Evolutionary conservation across 108 stramenopile species (phyloP), one percentile per base, ranked within the genome.

Genomic region (Phaeodactylum tricornutum): DNA sequence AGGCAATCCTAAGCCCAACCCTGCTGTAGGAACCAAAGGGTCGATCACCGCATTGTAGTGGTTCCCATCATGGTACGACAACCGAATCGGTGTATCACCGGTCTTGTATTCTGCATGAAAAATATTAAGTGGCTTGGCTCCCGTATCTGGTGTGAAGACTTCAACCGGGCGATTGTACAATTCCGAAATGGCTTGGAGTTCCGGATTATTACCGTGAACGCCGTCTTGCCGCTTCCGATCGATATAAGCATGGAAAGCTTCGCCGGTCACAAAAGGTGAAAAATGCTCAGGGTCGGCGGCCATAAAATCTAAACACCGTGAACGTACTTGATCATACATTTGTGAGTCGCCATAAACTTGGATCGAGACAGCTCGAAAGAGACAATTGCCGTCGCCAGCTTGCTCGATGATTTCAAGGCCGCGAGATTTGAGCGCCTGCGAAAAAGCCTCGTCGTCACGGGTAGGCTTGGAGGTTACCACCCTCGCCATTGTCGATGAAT

Each of bases 301-400:
- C 95, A 98, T 96, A 63, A 84, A 94, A 57, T 94, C 93, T 52
- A 93, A 58, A 55, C 87, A 88, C n/a, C 61, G 65, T 24, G 62
- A 54, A 2, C 97, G 88, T 15, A 95, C 84, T 33, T 82, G 54
- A 11, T 20, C 41, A 58, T 98, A 96, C 76, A 79, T 85, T 3
- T 53, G 56, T 11, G 83, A 67, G 45, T 85, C 86, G 9, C 97
- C 96, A 63, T 98, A 98, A 0, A 98, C 83, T 71, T 98, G 97
- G 38, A 96, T 69, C 29, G 84, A 64, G 6, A 97, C 79, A 31
- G 95, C 79, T 2, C 97, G 84, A 59, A 98, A 98, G 38, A 98
- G 57, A 57, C 97, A 97, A 53, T 98, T 98, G 0, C 97, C 97
- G 61, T 98, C 97, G 14, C 94, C 93, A 29, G 72, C 79, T 64